These are phyloP conservation scores for Fusarium globosum DNA, from an alignment of 2,329 filamentous ascomycete species.

Conservation along the genomic window DNA sequence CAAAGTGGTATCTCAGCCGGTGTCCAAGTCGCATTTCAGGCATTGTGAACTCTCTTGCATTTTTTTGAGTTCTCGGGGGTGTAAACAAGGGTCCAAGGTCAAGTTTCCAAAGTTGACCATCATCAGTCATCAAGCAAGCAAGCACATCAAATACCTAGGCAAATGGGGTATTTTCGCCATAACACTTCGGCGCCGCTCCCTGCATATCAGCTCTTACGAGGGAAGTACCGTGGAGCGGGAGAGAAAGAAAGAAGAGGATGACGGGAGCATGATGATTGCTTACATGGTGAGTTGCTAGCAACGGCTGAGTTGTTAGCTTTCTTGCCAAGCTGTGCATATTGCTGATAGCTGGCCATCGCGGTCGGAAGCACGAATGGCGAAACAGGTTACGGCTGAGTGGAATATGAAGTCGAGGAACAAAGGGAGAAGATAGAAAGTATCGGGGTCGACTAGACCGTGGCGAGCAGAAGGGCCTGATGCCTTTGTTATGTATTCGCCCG, in stretches of 20 bases:
- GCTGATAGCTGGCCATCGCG: conserved; percentile 46
- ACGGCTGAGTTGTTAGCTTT: conserved; percentile 39
- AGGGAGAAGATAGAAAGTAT: not conserved
- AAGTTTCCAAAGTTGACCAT: conserved; percentile 19
- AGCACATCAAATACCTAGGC: conserved; percentile 16
- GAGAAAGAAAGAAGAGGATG: not conserved
- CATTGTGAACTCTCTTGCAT: not conserved
- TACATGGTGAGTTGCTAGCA: conserved; percentile 29
- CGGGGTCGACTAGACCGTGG: not conserved
- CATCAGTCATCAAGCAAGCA: conserved; percentile 33
- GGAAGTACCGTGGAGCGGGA: not conserved
- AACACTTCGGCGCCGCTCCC: conserved; percentile 24
- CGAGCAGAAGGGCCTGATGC: conserved; percentile 2
- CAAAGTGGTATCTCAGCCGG: not conserved
- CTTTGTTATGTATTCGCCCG: conserved; percentile 37
- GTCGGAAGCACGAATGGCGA: conserved; percentile 5
- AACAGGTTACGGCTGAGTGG: conserved; percentile 11
- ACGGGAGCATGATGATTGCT: conserved; percentile 30
- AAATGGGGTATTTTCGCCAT: conserved; percentile 17
- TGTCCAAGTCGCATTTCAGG: not conserved
- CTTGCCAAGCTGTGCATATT: conserved; percentile 44
- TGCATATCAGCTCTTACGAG: conserved; percentile 43
- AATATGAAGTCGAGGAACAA: not conserved
- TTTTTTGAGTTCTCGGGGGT: conserved; percentile 4
- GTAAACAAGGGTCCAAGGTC: conserved; percentile 1